A percentile compares a stretch with the other conserved stretches of the same genome.
Conservation (phyloP, 2,329 filamentous ascomycete species). For the Neofusicoccum laricinum region DNA sequence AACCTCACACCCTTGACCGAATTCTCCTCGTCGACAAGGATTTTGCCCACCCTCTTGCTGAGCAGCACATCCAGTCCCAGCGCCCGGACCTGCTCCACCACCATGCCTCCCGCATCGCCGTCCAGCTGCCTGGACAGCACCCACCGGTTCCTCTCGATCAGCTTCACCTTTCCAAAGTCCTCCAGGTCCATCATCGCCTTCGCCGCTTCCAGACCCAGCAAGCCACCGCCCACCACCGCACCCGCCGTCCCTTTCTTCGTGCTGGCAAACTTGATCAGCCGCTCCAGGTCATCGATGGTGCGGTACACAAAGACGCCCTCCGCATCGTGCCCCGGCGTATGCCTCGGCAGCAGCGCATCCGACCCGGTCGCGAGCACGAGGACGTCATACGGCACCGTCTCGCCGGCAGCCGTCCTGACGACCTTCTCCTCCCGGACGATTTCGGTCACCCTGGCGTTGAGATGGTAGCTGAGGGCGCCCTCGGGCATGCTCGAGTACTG, state of each 20-base stretch:
- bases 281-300: slow-evolving; percentile 76
- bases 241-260: slow-evolving; percentile 66
- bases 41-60: slow-evolving; percentile 69
- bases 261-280: slow-evolving; percentile 70
- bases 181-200: slow-evolving; percentile 88
- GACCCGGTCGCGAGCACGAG: slow-evolving; percentile 85
- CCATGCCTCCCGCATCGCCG: slow-evolving; percentile 73
- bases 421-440: slow-evolving; percentile 64
- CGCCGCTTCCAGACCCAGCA: slow-evolving; percentile 83
- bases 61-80: slow-evolving; percentile 78
- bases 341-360: slow-evolving; percentile 69
- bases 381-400: slow-evolving; percentile 70
- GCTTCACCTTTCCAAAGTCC: slow-evolving; percentile 68
- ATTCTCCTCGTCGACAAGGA: slow-evolving; percentile 66
- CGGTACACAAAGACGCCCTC: slow-evolving; percentile 86
- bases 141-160: slow-evolving; percentile 82
- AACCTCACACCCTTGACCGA: slow-evolving; percentile 72
- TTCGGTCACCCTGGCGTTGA: slow-evolving; percentile 71
- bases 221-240: slow-evolving; percentile 76
- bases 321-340: slow-evolving; percentile 75
- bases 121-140: slow-evolving; percentile 81
- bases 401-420: slow-evolving; percentile 68
- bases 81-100: slow-evolving; percentile 75
- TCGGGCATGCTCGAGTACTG: slow-evolving; percentile 67
- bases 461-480: slow-evolving; percentile 68